Conservation (phyloP, 768 basidiomycete genomes). For the Cantharellus anzutake region DNA sequence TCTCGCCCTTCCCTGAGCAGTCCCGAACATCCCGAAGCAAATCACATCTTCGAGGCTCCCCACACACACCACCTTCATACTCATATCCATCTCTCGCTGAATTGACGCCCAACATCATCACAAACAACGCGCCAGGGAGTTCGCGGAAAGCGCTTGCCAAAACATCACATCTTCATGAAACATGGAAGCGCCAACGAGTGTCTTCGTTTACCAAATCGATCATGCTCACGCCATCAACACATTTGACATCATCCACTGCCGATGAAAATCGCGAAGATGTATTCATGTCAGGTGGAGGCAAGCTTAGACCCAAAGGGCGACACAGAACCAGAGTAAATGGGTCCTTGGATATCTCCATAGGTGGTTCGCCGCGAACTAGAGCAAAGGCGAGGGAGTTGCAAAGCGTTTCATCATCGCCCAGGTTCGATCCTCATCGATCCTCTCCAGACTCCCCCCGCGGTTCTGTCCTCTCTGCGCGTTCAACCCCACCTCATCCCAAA, state of each 20-base stretch:
- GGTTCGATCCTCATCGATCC: neutral
- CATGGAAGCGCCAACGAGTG: constrained; percentile 1
- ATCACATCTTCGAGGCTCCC: too few species aligned
- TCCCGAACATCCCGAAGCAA: too few species aligned
- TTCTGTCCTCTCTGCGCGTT: too few species aligned
- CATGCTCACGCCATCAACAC: neutral
- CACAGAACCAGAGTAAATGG: neutral
- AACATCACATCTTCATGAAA: constrained; percentile 10
- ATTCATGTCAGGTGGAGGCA: neutral
- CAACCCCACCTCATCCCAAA: too few species aligned
- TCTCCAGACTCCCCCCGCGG: neutral
- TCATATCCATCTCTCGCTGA: too few species aligned
- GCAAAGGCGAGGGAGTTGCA: neutral
- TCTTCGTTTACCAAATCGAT: neutral
- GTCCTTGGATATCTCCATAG: neutral
- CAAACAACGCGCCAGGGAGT: neutral
- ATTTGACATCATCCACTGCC: neutral
- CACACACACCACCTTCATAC: too few species aligned
- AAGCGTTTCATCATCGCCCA: neutral
- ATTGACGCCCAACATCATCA: too few species aligned
- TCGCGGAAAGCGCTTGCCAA: constrained; percentile 4
- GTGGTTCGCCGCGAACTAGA: neutral
- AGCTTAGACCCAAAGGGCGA: neutral
- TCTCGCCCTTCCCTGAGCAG: too few species aligned
- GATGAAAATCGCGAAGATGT: neutral